Base-by-base conservation (phyloP, 176 grass and related monocot genomes). In the Rhipidocladum racemiflorum region DNA sequence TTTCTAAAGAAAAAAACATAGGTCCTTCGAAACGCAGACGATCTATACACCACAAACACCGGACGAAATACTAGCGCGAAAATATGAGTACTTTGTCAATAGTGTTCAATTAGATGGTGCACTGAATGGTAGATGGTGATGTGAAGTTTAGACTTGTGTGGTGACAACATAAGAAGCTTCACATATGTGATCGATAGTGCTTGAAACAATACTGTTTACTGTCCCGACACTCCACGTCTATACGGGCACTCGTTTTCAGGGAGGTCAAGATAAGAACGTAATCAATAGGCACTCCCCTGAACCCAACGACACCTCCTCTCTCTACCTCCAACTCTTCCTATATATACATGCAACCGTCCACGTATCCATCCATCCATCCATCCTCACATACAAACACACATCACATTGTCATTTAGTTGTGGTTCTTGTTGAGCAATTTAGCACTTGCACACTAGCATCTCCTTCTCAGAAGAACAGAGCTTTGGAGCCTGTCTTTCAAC, bases 211-310 rank as follows among this genome's bases (percentile, higher is more conserved):
- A 84, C 74, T 68, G 60, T 56, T 84, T 78, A 48, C 21, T 72
- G 29, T 34, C 55, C 57, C 49, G 34, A 9, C 9, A 12, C 36
- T 49, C 57, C 86, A 84, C 86, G 74, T 84, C 75, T 40, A 48
- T 50, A 75, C 4, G 0, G 21, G 81, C 59, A 17, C 75, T 84
- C 75, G 69, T 85, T 85, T 76, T 85, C 82, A 69, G 23, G 49
- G 43, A 57, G 80, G 12, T 53, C 65, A 66, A 66, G 86, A 88
- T 88, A 79, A 84, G 76, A 68, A 85, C 77, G 87, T n/a, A 68
- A 62, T 89, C 82, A 81, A 89, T 81, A 17, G 65, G 72, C 78
- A 75, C 39, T 15, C 25, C 38, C 46, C 28, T 50, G 20, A 50
- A 15, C 50, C 61, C 34, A 4, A 13, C 39, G 34, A 12, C 20